Percentiles rank a stretch among this genome's conserved stretches.
phyloP scores from a whole-genome alignment of 768 basidiomycete genomes.

The Sutorius australiensis region DNA sequence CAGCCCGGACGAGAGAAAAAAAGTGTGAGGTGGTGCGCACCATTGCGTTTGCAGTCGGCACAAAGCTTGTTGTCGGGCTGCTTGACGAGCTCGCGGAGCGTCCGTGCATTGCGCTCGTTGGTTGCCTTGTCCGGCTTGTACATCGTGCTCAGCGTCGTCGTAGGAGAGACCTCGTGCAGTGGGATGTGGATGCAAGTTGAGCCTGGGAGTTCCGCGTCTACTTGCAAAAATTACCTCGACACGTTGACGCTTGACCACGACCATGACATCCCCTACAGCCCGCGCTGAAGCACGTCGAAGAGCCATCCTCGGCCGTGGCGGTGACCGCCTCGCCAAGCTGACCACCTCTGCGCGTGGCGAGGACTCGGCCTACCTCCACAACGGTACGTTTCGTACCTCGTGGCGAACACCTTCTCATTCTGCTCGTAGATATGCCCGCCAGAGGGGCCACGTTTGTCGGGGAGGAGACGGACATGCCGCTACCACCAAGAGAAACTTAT shows the following conservation, averaged over 20 bases:
- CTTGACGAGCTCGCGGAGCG: conserved; percentile 84
- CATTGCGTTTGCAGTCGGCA: conserved; percentile 95
- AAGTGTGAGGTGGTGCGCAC: conserved; percentile 37
- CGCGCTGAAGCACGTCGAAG: conserved; percentile 75
- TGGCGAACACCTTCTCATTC: not conserved
- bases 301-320: conserved; percentile 69
- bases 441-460: conserved; percentile 34
- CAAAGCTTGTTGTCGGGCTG: conserved; percentile 90
- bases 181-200: not conserved
- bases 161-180: not conserved
- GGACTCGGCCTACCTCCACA: conserved; percentile 54
- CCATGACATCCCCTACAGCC: conserved; percentile 49
- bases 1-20: not conserved
- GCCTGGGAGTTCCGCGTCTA: not conserved
- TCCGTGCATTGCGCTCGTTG: conserved; percentile 72
- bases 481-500: conserved; percentile 22
- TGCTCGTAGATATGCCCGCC: conserved; percentile 9
- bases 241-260: conserved; percentile 2
- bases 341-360: conserved; percentile 73
- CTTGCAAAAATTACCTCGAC: not conserved
- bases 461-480: conserved; percentile 32
- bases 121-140: conserved; percentile 77
- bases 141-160: conserved; percentile 27
- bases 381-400: conserved; percentile 32
- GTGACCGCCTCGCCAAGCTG: conserved; percentile 73